These are phyloP conservation scores for Aspergillus fumigatiaffinis DNA, from an alignment of 2,329 filamentous ascomycete genomes.

Conservation along the genomic window DNA sequence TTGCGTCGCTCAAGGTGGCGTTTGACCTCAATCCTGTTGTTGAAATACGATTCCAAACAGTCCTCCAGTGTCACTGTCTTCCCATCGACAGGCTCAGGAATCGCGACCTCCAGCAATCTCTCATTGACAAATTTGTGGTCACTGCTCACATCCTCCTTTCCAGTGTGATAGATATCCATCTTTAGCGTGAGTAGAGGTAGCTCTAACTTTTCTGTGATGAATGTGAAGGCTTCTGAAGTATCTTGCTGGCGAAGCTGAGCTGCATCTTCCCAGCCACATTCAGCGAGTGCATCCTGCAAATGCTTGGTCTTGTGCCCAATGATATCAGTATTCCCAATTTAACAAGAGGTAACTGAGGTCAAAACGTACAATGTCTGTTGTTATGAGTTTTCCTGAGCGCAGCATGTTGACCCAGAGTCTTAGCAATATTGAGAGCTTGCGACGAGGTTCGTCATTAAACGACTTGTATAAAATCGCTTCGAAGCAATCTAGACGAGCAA, in stretches of 20 bases:
- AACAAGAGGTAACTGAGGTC: background rate
- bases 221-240: conserved; percentile 90
- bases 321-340: background rate
- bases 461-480: conserved; percentile 85
- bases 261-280: conserved; percentile 86
- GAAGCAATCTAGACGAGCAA: conserved; percentile 82
- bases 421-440: conserved; percentile 71
- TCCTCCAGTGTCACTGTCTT: conserved; percentile 77
- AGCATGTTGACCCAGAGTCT: conserved; percentile 93
- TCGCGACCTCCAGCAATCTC: conserved; percentile 80
- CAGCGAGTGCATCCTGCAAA: conserved; percentile 75
- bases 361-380: conserved; percentile 67
- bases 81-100: conserved; percentile 64
- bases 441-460: conserved; percentile 67
- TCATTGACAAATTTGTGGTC: conserved; percentile 96
- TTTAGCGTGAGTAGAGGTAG: conserved; percentile 84
- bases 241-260: conserved; percentile 79
- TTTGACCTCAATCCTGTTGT: conserved; percentile 84
- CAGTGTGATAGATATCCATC: conserved; percentile 91
- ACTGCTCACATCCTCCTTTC: conserved; percentile 74
- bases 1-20: conserved; percentile 64
- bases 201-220: conserved; percentile 86
- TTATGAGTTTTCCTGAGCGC: conserved; percentile 78
- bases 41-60: conserved; percentile 92
- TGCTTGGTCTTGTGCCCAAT: conserved; percentile 62